phyloP scores from a whole-genome alignment of 176 grass and related monocot genomes.

The Avena insularis region DNA sequence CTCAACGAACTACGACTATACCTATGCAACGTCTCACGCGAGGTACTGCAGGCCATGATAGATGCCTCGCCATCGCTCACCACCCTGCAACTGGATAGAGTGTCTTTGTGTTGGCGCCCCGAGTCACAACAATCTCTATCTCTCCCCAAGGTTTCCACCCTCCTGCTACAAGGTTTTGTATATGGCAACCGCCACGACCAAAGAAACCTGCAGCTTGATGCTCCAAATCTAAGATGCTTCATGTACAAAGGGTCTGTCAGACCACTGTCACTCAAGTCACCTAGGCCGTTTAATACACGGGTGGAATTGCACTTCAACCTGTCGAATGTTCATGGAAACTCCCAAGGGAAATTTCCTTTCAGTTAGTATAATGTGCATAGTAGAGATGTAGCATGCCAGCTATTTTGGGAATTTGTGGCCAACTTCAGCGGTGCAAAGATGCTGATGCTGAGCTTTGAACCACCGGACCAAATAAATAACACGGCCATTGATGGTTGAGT shows the following conservation, averaged over 20 bases:
- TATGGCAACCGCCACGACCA: no score
- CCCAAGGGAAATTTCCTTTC: no score
- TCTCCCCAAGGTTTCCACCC: background rate
- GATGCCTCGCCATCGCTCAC: background rate
- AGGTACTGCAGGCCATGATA: background rate
- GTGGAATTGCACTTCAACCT: no score
- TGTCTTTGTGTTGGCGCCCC: background rate
- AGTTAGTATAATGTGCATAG: no score
- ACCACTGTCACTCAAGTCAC: no score
- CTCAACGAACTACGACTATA: background rate
- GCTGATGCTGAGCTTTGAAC: background rate
- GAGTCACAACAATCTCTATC: background rate
- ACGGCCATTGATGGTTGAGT: no score
- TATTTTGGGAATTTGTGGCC: background rate
- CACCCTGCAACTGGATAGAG: background rate
- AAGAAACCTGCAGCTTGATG: background rate
- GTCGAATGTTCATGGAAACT: no score
- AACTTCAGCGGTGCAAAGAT: background rate
- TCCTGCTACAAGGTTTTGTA: background rate
- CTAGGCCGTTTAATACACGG: no score
- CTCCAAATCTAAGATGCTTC: background rate
- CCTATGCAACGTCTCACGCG: background rate
- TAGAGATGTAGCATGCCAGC: background rate
- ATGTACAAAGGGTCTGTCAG: background rate
- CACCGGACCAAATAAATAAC: no score